These are phyloP conservation scores for Leptographium procerum DNA, from an alignment of 2,329 filamentous ascomycete genomes.

Conservation along the genomic window DNA sequence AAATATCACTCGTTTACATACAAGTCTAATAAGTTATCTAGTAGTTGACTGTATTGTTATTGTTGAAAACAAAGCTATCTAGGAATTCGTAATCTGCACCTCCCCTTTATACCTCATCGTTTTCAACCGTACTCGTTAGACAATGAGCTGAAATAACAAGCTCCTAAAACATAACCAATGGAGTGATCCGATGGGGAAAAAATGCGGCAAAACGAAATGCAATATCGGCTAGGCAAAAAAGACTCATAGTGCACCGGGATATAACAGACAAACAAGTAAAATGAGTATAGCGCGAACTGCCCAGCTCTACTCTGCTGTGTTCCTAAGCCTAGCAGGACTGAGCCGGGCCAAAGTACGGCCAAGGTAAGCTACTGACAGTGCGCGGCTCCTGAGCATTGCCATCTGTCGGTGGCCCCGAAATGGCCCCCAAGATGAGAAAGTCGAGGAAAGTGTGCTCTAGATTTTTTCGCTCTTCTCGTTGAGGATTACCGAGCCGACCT, in stretches of 20 bases:
- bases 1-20: no score
- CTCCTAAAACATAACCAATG: neutral
- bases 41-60: no score
- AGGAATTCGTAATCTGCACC: no score
- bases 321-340: neutral
- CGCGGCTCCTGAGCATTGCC: neutral
- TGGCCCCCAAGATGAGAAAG: neutral
- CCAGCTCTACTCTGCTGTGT: neutral
- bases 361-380: no score
- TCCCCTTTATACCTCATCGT: no score
- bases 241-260: neutral
- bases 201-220: neutral
- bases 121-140: no score
- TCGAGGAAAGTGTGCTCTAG: neutral
- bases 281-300: neutral
- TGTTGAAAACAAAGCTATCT: no score
- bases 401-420: no score
- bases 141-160: neutral
- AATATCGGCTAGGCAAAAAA: neutral
- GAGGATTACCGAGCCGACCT: constrained; percentile 3
- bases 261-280: neutral
- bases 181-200: neutral
- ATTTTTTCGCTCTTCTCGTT: constrained; percentile 26
- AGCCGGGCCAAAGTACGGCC: neutral
- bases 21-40: no score